phyloP scores from a whole-genome alignment of 2,329 filamentous ascomycete species.

The Tolypocladium tundrense region DNA sequence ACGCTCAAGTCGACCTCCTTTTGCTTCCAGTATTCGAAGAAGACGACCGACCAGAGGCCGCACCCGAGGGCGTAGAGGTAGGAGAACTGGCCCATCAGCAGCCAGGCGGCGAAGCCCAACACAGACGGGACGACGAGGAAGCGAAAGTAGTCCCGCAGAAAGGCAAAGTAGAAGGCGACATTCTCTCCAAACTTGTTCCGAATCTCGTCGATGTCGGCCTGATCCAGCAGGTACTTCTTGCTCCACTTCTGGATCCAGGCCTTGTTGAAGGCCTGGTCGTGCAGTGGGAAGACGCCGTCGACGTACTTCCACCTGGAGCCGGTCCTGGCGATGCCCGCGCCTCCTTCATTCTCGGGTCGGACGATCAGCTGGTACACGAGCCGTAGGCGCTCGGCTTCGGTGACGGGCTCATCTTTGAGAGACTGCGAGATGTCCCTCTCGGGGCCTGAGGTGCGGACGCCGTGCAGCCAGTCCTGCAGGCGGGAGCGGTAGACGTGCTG shows the following conservation, averaged over 20 bases:
- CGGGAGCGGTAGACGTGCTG: conserved; percentile 78
- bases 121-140: conserved; percentile 75
- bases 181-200: conserved; percentile 69
- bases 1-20: conserved; percentile 80
- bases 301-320: conserved; percentile 64
- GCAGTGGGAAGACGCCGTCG: conserved; percentile 66
- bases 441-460: conserved; percentile 69
- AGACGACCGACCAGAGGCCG: conserved; percentile 78
- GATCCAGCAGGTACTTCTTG: conserved; percentile 56
- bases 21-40: conserved; percentile 94
- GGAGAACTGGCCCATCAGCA: conserved; percentile 78
- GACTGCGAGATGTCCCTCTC: conserved; percentile 59
- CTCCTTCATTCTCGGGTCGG: conserved; percentile 61
- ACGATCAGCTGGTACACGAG: conserved; percentile 81
- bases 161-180: conserved; percentile 93
- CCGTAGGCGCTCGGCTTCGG: conserved; percentile 78
- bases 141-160: conserved; percentile 80
- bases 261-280: conserved; percentile 67
- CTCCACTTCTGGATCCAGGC: conserved; percentile 67
- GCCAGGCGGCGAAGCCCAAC: conserved; percentile 67
- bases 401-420: conserved; percentile 65
- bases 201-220: conserved; percentile 61
- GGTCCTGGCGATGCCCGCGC: conserved; percentile 64
- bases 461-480: conserved; percentile 89
- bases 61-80: conserved; percentile 68